Conservation (phyloP, 371 early-diverging fungal genomes). For the Mortierella sp. region DNA sequence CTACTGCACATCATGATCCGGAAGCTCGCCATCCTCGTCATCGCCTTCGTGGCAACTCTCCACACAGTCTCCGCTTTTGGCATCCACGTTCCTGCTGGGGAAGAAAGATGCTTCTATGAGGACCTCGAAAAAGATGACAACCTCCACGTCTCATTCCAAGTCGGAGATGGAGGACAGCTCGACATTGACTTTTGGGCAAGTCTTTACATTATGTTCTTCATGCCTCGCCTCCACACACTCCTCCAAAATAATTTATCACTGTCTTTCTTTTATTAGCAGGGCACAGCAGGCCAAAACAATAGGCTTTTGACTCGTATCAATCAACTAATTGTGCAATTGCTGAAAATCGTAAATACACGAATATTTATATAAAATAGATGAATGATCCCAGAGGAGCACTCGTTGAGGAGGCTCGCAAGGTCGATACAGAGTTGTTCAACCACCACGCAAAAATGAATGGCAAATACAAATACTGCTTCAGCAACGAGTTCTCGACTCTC, state of each 20-base stretch:
- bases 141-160: constrained; percentile 78
- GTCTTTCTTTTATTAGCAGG: not conserved
- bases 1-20: constrained; percentile 19
- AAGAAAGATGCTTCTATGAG: constrained; percentile 74
- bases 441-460: constrained; percentile 69
- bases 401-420: constrained; percentile 62
- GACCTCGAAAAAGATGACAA: constrained; percentile 68
- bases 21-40: constrained; percentile 32
- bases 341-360: not conserved
- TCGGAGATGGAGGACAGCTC: constrained; percentile 76
- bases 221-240: not conserved
- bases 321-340: not conserved
- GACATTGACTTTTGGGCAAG: constrained; percentile 83
- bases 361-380: constrained; percentile 60
- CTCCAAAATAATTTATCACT: not conserved
- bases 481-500: constrained; percentile 69
- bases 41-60: constrained; percentile 37
- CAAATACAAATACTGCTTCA: constrained; percentile 82
- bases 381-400: constrained; percentile 63
- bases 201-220: not conserved
- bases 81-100: constrained; percentile 62
- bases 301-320: too few species aligned
- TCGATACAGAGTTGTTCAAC: constrained; percentile 66
- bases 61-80: constrained; percentile 56
- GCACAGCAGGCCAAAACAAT: too few species aligned